phyloP scores from a whole-genome alignment of 768 basidiomycete genomes.

The Lentinula sp. region DNA sequence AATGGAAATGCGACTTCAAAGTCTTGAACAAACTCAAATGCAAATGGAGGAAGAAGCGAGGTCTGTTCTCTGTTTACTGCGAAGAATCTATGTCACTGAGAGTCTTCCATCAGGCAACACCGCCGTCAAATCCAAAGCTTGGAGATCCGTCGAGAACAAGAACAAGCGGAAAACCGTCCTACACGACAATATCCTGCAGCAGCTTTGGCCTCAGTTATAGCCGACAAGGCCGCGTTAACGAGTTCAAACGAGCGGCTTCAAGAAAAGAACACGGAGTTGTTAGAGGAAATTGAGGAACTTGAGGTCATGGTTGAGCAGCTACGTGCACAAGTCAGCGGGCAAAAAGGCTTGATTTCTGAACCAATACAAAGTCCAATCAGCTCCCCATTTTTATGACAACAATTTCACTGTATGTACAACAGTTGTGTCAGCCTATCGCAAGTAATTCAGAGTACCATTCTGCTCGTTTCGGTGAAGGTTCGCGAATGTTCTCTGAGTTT shows the following conservation, averaged over 20 bases:
- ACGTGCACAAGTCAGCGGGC: slow-evolving; percentile 46
- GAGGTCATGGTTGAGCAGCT: slow-evolving; percentile 65
- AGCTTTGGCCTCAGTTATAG: slow-evolving; percentile 17
- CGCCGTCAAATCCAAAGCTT: slow-evolving; percentile 58
- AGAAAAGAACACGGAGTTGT: slow-evolving; percentile 51
- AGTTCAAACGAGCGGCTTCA: slow-evolving; percentile 46
- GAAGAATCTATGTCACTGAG: not conserved
- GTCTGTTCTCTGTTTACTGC: slow-evolving; percentile 29
- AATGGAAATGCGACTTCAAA: slow-evolving; percentile 59
- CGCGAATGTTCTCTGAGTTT: slow-evolving; percentile 16
- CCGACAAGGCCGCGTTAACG: slow-evolving; percentile 38
- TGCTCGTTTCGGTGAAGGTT: not conserved
- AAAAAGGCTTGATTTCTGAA: not conserved
- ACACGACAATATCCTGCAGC: slow-evolving; percentile 16
- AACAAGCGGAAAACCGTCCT: slow-evolving; percentile 8
- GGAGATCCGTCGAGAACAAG: slow-evolving; percentile 47
- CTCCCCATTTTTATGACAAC: not conserved
- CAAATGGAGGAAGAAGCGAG: slow-evolving; percentile 53
- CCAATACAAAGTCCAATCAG: not conserved
- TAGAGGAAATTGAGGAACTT: slow-evolving; percentile 59
- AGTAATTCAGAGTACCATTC: not conserved
- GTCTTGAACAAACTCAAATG: slow-evolving; percentile 45
- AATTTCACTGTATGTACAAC: not conserved
- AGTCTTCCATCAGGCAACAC: slow-evolving; percentile 33
- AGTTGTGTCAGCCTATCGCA: not conserved